These are phyloP conservation scores for Fragilaria radians DNA, from an alignment of 108 stramenopile species.

Conservation along the genomic window DNA sequence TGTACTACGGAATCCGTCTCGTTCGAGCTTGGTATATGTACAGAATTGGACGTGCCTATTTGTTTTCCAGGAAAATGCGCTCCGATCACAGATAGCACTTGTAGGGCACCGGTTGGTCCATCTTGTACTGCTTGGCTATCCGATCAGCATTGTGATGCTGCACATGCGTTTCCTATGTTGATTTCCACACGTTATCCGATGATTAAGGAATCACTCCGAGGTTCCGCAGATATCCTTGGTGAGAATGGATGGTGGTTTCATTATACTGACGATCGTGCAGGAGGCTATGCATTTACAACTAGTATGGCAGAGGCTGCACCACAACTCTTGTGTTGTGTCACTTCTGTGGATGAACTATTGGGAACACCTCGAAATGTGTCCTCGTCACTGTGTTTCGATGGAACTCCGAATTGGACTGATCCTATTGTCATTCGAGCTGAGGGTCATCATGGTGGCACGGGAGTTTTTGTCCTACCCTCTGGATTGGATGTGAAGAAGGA, in stretches of 20 bases:
- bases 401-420: background rate
- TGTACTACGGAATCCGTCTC: background rate
- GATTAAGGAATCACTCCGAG: background rate
- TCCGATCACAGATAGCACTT: background rate
- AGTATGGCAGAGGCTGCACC: background rate
- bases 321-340: background rate
- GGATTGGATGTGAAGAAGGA: background rate
- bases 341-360: background rate
- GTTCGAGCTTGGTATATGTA: background rate
- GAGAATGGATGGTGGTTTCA: background rate
- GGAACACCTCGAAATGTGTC: background rate
- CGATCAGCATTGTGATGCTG: background rate
- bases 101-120: background rate
- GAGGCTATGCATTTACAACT: background rate
- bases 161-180: background rate
- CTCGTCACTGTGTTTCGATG: background rate
- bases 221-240: background rate
- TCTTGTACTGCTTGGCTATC: background rate
- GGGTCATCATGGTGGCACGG: background rate
- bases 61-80: background rate
- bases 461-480: background rate
- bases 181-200: background rate
- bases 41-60: background rate
- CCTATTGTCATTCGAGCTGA: background rate
- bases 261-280: background rate